Conservation (phyloP, 768 basidiomycete species). For the Rubroboletus pulcherrimus region DNA sequence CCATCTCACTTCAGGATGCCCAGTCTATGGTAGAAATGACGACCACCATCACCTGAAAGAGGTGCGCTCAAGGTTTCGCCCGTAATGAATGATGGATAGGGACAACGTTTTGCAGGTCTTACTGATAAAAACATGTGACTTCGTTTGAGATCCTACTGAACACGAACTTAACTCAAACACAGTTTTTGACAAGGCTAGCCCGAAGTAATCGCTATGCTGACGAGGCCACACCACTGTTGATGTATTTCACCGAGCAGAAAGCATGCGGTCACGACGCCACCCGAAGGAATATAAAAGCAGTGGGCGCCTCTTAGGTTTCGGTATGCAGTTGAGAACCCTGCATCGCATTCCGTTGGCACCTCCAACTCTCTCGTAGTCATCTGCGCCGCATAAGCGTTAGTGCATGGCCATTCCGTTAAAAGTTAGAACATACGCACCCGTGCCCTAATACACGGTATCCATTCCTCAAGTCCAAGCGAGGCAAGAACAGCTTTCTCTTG, state of each 20-base stretch:
- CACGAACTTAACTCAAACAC: background rate
- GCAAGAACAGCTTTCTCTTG: conserved; percentile 31
- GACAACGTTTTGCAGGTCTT: background rate
- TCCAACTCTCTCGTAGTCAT: conserved; percentile 13
- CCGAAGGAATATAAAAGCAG: conserved; percentile 11
- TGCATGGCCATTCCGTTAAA: conserved; percentile 4
- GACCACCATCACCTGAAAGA: conserved; percentile 9
- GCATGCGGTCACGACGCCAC: conserved; percentile 31
- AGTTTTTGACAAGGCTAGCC: background rate
- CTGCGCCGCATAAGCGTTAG: conserved; percentile 14
- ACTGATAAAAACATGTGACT: background rate
- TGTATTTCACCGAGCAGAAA: conserved; percentile 36
- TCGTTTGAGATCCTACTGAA: background rate
- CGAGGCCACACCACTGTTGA: conserved; percentile 21
- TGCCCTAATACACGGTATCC: conserved; percentile 14
- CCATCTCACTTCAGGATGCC: background rate
- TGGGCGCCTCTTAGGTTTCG: conserved; percentile 9
- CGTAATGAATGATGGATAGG: conserved; percentile 5
- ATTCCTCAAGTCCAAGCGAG: conserved; percentile 31
- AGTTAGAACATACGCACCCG: conserved; percentile 2
- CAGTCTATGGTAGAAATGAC: conserved; percentile 11
- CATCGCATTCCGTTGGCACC: conserved; percentile 8
- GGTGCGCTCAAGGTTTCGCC: conserved; percentile 5
- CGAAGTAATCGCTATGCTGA: conserved; percentile 14
- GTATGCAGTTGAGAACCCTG: conserved; percentile 6